phyloP scores from a whole-genome alignment of 768 basidiomycete genomes.

The Leccinum longicurvipes region DNA sequence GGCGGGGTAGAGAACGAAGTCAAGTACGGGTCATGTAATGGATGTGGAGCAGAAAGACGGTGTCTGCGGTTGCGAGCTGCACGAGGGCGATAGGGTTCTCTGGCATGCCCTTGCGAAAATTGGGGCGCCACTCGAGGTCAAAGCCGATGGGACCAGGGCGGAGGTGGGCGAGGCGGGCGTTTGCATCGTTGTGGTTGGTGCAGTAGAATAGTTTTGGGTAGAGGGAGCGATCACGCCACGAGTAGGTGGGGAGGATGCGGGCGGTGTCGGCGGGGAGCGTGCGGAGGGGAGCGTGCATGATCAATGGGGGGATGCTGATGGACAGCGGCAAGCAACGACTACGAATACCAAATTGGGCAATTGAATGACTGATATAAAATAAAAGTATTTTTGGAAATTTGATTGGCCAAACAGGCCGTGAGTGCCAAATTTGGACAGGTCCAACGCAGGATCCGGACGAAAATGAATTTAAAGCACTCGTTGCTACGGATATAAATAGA shows the following conservation, averaged over 20 bases:
- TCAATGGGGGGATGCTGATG: constrained; percentile 5
- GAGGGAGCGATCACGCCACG: constrained; percentile 15
- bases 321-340: constrained; percentile 3
- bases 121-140: constrained; percentile 81
- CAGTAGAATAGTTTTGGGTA: constrained; percentile 27
- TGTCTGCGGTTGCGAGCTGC: constrained; percentile 58
- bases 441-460: constrained; percentile 18
- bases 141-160: constrained; percentile 48
- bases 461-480: constrained; percentile 11
- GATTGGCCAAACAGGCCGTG: constrained; percentile 24
- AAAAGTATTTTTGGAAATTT: constrained; percentile 15
- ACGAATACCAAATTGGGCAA: constrained; percentile 15
- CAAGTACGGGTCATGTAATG: constrained; percentile 49
- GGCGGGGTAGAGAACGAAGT: background rate
- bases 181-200: constrained; percentile 33
- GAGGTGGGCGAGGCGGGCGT: constrained; percentile 18
- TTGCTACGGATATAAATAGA: constrained; percentile 29
- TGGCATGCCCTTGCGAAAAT: constrained; percentile 44
- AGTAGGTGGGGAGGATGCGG: constrained; percentile 16
- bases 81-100: constrained; percentile 73
- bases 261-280: background rate
- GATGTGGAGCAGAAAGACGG: constrained; percentile 64
- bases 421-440: constrained; percentile 2
- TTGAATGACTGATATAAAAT: constrained; percentile 8
- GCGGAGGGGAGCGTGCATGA: constrained; percentile 5